Base-by-base conservation (phyloP, 2,329 filamentous ascomycete genomes). In the Ceratocystis papillata region DNA sequence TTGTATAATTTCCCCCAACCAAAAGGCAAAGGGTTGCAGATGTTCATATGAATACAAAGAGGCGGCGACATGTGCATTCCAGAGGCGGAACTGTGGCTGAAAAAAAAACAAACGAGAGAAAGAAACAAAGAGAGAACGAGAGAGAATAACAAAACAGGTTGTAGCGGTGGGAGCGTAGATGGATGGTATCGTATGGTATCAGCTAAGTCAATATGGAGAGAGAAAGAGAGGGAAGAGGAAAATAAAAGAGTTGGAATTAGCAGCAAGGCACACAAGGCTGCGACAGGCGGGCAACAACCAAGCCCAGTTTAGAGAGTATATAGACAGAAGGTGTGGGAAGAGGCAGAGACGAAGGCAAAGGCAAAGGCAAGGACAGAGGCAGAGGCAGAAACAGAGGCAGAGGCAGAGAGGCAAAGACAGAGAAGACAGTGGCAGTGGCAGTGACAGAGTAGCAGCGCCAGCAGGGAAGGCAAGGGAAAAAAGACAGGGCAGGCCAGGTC, bases 11-110 rank as follows among this genome's bases (percentile, higher is more conserved):
- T 53, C 48, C 55, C 28, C 55, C 30, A 59, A 37, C 28, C 55
- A 59, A 37, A 37, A 30, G 28, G 55, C 33, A 41, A 41, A 41
- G 30, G 28, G 55, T 59, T 37, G 55, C 30, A 30, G 30, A 45
- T 33, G 44, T 28, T 66, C 57, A 62, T 66, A 66, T 66, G 65
- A 28, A 66, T 66, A 66, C 53, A 67, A 41, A 61, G 57, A 44
- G 37, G 48, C 20, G 57, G 65, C 41, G 7, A 37, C 44, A 63
- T 63, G 48, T 64, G 65, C 55, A 67, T 65, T 67, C 65, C 65
- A 62, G 41, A 64, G 55, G 62, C 63, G 20, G 17, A 48, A 45
- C 44, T 50, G 45, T 53, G 62, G 62, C 62, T 63, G 62, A 66
- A 41, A 41, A 57, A 63, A 45, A 62, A 25, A 33, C 2, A 48